Evolutionary conservation across 768 basidiomycete genomes (phyloP), one percentile per base, ranked within the genome.

Genomic region (Termitomyces eurrhizus): DNA sequence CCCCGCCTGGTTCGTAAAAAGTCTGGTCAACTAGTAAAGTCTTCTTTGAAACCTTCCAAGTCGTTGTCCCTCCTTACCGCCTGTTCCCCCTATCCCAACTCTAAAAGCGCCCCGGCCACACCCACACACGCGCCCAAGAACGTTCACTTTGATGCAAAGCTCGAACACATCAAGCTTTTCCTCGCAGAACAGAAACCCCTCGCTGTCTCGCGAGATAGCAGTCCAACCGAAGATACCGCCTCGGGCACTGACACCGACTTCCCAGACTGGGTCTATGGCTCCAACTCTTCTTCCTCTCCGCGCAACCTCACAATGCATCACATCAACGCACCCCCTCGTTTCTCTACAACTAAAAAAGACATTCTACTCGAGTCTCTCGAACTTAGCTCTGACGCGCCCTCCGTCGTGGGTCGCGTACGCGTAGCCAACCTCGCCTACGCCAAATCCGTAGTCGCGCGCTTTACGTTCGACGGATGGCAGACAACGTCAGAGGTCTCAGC

Each of bases 111-210:
- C 59, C 96, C 96, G 0, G 79, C 76, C 3, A 95, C 94, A 3
- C 95, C 95, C 0, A 87, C 82, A 5, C 79, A 80, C 42, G 76
- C 60, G 2, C 59, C 83, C 64, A 95, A 97, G 72, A 87, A 86
- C 29, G 96, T 99, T 9, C 93, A 97, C 68, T 99, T 99, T 62
- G 92, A 96, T 74, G 72, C 88, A 6, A 85, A 95, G 69, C 83
- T 98, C 56, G 96, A 97, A 73, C 92, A 93, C 58, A 92, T 98
- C 63, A 95, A 95, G 74, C 82, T 95, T 51, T 98, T 98, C 78
- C 79, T 95, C 59, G 88, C 95, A 13, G 92, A 94, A 74, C 96
- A 98, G 74, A 94, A 94, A 70, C 96, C 96, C 6, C 81, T 92
- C 8, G 95, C 95, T 0, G 96, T 99, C 18, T 92, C 89, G 13